Evolutionary conservation across 148 eudicot genomes (phyloP).

Genomic region (Gaultheria prostrata): DNA sequence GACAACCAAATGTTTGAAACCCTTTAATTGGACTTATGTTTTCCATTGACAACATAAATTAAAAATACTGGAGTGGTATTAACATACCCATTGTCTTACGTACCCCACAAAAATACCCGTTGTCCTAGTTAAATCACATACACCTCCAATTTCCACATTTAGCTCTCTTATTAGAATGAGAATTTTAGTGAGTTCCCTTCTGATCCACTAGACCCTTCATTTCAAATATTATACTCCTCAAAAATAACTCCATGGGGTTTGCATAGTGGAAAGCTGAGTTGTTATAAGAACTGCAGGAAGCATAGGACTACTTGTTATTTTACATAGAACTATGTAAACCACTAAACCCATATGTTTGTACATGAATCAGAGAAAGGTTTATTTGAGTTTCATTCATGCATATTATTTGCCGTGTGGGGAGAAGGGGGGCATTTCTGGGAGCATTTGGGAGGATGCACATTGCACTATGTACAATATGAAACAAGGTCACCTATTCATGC

Average conservation of each 20-base stretch:
- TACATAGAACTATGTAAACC: background rate
- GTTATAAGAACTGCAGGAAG: background rate
- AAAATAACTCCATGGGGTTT: background rate
- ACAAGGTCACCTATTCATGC: constrained; percentile 2
- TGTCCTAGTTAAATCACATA: background rate
- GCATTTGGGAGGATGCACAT: constrained; percentile 1
- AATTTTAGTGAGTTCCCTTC: background rate
- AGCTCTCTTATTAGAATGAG: background rate
- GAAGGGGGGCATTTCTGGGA: background rate
- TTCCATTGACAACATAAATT: background rate
- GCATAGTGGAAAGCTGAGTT: background rate
- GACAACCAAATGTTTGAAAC: background rate
- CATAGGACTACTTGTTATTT: background rate
- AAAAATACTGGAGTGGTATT: background rate
- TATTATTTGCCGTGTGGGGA: background rate
- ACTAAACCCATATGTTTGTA: background rate
- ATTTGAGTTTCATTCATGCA: background rate
- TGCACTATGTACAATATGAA: background rate
- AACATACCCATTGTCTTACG: background rate
- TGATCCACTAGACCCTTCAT: background rate
- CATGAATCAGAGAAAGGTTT: background rate
- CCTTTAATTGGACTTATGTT: background rate
- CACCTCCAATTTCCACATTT: background rate
- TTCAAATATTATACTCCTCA: background rate
- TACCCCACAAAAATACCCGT: background rate